A percentile compares a stretch with the other conserved stretches of the same genome.
phyloP scores from a whole-genome alignment of 768 basidiomycete genomes.

The Lentinula sp. region DNA sequence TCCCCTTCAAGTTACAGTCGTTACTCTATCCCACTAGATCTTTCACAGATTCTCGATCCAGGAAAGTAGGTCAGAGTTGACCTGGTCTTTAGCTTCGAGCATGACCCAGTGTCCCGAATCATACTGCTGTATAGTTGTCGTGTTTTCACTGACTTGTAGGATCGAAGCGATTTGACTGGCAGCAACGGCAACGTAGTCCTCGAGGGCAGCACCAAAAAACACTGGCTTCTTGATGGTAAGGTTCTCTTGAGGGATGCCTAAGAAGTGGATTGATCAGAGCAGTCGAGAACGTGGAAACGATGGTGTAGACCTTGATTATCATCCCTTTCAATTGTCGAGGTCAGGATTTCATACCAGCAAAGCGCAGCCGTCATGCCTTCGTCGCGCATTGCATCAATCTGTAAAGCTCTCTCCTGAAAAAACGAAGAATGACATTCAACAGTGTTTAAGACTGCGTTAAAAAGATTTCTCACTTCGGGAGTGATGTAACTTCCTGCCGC shows the following conservation, averaged over 20 bases:
- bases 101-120: not conserved
- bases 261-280: not conserved
- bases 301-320: not conserved
- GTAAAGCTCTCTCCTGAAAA: not conserved
- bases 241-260: slow-evolving; percentile 20
- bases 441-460: not conserved
- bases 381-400: not conserved
- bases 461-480: not conserved
- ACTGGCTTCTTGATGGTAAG: slow-evolving; percentile 25
- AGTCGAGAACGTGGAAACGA: not conserved
- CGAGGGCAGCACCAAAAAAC: slow-evolving; percentile 24
- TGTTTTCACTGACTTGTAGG: not conserved
- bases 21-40: too few relatives aligned
- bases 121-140: not conserved
- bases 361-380: not conserved
- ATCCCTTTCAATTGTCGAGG: not conserved
- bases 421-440: not conserved
- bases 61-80: not conserved
- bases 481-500: not conserved
- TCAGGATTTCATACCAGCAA: not conserved
- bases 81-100: not conserved
- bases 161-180: not conserved
- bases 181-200: slow-evolving; percentile 20
- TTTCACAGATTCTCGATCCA: not conserved
- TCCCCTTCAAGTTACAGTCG: too few relatives aligned